Evolutionary conservation across 2,329 filamentous ascomycete species (phyloP), one percentile per base, ranked within the genome.

Genomic region (Claviceps sp.): DNA sequence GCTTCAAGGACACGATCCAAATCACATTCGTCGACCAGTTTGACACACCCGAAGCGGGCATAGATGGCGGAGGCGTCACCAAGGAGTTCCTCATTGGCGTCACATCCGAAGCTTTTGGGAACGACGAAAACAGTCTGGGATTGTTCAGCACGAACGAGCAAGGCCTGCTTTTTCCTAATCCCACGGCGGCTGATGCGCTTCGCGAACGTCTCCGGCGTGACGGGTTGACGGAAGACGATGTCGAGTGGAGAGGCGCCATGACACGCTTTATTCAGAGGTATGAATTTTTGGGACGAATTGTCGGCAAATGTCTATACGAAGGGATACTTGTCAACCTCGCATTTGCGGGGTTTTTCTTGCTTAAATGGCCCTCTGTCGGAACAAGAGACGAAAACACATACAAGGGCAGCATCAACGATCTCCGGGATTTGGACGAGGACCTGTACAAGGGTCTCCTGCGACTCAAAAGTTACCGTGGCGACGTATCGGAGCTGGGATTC

Each of bases 261-360:
- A 65, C 69, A 4, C 76, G 82, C 30, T 67, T 93, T 16, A 72
- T 93, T 5, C 79, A 78, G 56, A 80, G 83, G 14, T 97, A 89
- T 63, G 90, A 97, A 62, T 98, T 98, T 58, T 73, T 97, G 0
- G 93, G 93, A 1, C 85, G 93, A 3, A 80, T 98, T 30, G 84
- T 98, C 26, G 93, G 93, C 11, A 98, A 98, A 65, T 98, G 93
- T 68, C 74, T 98, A 62, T 98, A 98, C 63, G 93, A 98, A 70
- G 90, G 90, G 0, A 97, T 98, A 45, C 76, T 98, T 3, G 84
- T 97, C 47, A 90, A 98, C 66, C 84, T 96, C 54, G 82, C 82
- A 49, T 98, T 98, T 71, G 90, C 91, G 1, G 84, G 87, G 0
- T 98, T 98, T 71, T 98, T 98, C 70, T 77, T 98, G 6, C 78